A percentile compares a stretch with the other conserved stretches of the same genome.
phyloP scores from a whole-genome alignment of 2,329 filamentous ascomycete genomes.

The Rutstroemia sp. region DNA sequence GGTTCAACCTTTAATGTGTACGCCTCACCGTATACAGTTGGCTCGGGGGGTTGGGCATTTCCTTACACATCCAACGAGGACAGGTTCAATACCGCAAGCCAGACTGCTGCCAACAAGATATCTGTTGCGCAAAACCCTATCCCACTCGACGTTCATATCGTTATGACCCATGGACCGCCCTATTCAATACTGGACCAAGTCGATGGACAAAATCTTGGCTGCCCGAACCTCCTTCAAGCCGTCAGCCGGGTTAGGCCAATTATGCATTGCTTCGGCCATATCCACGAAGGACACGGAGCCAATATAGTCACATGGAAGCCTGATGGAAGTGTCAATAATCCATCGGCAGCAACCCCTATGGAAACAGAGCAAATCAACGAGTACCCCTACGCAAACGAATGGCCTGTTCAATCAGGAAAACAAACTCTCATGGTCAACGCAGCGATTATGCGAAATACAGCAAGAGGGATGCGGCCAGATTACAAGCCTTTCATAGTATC shows the following conservation, averaged over 20 bases:
- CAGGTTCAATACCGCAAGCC: constrained; percentile 12
- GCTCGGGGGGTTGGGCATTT: constrained; percentile 19
- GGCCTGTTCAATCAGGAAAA: constrained; percentile 30
- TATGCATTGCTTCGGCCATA: constrained; percentile 51
- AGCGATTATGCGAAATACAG: constrained; percentile 34
- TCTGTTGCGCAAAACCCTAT: constrained; percentile 14
- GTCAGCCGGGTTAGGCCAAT: constrained; percentile 37
- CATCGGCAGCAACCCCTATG: constrained; percentile 26
- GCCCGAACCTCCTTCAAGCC: constrained; percentile 38
- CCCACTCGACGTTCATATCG: constrained; percentile 28
- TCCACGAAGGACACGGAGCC: constrained; percentile 52
- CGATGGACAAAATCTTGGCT: constrained; percentile 34
- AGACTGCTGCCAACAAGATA: neutral
- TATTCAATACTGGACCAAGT: constrained; percentile 26
- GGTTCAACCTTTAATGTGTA: constrained; percentile 21
- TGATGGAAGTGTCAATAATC: constrained; percentile 22
- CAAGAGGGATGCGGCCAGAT: constrained; percentile 15
- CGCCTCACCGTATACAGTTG: constrained; percentile 18
- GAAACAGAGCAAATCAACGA: constrained; percentile 32
- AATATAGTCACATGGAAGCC: constrained; percentile 44
- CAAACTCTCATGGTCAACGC: constrained; percentile 57
- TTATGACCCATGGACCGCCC: constrained; percentile 35
- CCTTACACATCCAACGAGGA: constrained; percentile 15
- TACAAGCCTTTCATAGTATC: constrained; percentile 20
- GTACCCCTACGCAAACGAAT: constrained; percentile 30